Base-by-base conservation (phyloP, 768 basidiomycete genomes). In the Agrocybe praecox region DNA sequence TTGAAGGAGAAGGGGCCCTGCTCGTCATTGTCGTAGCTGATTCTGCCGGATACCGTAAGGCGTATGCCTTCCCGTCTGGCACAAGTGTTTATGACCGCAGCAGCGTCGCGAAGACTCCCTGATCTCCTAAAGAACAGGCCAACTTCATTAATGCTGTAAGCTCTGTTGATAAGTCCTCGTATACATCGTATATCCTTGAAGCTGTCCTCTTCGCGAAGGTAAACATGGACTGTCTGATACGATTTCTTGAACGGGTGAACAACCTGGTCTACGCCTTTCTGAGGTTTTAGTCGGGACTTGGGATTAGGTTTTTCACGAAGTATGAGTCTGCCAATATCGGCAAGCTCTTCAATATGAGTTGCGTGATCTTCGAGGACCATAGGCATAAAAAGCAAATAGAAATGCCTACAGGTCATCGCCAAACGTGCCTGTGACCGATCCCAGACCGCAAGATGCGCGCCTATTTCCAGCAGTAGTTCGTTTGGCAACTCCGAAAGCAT, bases 401-500 rank as follows among this genome's bases (percentile, higher is more conserved):
- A 46, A 5, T 40, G 54, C 45, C 40, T 32, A 36, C 58, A 60
- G 2, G 54, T 52, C n/a, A 56, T 34, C 32, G 54, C 53, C 15
- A 60, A 42, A 36, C 22, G 4, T 15, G 42, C 24, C 17, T 26
- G 46, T 3, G 53, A 48, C 26, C 29, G 11, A 21, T 45, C 45
- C 5, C 46, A 22, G 36, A n/a, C 36, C 17, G 22, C 42, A 19
- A 56, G 22, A 26, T 49, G 26, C 10, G 40, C 14, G 7, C 18
- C 19, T 29, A 60, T 32, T 18, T 60, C 54, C 2, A 55, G 26
- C 7, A 60, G 43, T 8, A 60, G 49, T 32, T 60, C 58, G 21
- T 26, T 45, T 2, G 58, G 58, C 51, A 60, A 46, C 22, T 52
- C 54, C 18, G 45, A 15, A 15, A 46, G 26, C 26, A 29, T 29